Evolutionary conservation across 75 land plant genomes (phyloP).

Genomic region (Picea sitchensis): DNA sequence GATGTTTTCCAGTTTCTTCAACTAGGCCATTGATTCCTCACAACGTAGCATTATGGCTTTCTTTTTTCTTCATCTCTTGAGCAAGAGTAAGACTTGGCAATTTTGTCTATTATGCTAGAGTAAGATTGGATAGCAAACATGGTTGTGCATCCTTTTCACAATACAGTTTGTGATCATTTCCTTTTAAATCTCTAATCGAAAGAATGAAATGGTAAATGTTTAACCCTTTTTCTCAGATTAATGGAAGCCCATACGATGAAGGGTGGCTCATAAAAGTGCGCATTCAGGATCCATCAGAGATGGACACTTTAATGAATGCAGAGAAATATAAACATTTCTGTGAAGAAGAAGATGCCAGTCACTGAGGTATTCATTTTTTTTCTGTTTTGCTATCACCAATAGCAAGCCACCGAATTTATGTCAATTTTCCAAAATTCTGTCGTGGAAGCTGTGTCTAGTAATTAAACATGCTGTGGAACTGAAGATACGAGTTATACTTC

Average conservation of each 20-base stretch:
- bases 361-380: conserved; percentile 11
- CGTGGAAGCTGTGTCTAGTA: neutral
- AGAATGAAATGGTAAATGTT: neutral
- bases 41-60: neutral
- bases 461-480: too few relatives aligned
- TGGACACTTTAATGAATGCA: conserved; percentile 65
- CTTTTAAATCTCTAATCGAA: neutral
- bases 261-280: conserved; percentile 95
- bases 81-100: neutral
- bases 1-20: neutral
- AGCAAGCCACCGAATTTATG: neutral
- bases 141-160: neutral
- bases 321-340: conserved; percentile 63
- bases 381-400: neutral
- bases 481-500: too few relatives aligned
- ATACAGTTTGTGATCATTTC: neutral
- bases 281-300: conserved; percentile 50
- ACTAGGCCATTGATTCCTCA: neutral
- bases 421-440: neutral
- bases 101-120: neutral
- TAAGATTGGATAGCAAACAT: neutral
- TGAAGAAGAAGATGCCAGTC: conserved; percentile 65
- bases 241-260: conserved; percentile 75
- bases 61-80: too few relatives aligned
- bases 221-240: conserved; percentile 41